phyloP scores from a whole-genome alignment of 129 eudicot species.

The Artemisia argyi region DNA sequence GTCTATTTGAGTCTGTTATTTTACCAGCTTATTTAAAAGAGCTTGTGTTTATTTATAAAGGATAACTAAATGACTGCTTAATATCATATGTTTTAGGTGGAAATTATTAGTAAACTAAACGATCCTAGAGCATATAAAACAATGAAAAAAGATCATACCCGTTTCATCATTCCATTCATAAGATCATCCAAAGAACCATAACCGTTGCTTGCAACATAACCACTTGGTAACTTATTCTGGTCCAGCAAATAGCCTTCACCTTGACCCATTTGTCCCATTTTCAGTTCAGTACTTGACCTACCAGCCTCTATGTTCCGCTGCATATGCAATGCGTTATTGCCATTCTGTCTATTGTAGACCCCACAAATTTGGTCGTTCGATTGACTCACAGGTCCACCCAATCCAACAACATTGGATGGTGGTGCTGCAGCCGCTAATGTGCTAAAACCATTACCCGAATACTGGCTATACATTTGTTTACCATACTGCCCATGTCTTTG shows the following conservation, averaged over 20 bases:
- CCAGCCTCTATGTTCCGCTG: slow-evolving; percentile 31
- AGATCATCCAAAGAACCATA: slow-evolving; percentile 82
- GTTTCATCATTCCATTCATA: slow-evolving; percentile 78
- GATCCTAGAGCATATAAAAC: neutral
- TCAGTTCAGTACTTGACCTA: slow-evolving; percentile 41
- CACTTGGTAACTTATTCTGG: slow-evolving; percentile 50
- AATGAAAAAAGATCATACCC: slow-evolving; percentile 47
- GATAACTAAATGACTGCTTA: no score
- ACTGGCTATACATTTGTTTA: slow-evolving; percentile 43
- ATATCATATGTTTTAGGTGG: no score
- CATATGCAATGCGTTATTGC: slow-evolving; percentile 34
- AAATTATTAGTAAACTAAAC: no score
- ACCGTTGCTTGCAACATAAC: slow-evolving; percentile 46
- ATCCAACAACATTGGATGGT: slow-evolving; percentile 30
- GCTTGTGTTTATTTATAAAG: no score
- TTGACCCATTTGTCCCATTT: slow-evolving; percentile 51
- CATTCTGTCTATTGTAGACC: slow-evolving; percentile 36
- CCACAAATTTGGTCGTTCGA: slow-evolving; percentile 40
- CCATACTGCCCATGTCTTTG: slow-evolving; percentile 51
- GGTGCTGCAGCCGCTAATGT: slow-evolving; percentile 34
- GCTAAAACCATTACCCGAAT: slow-evolving; percentile 41
- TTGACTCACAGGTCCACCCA: slow-evolving; percentile 39
- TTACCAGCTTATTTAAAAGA: no score
- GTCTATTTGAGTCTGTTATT: no score
- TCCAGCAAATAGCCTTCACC: slow-evolving; percentile 48